phyloP scores from a whole-genome alignment of 257 asterid species.

The Asclepias syriaca region DNA sequence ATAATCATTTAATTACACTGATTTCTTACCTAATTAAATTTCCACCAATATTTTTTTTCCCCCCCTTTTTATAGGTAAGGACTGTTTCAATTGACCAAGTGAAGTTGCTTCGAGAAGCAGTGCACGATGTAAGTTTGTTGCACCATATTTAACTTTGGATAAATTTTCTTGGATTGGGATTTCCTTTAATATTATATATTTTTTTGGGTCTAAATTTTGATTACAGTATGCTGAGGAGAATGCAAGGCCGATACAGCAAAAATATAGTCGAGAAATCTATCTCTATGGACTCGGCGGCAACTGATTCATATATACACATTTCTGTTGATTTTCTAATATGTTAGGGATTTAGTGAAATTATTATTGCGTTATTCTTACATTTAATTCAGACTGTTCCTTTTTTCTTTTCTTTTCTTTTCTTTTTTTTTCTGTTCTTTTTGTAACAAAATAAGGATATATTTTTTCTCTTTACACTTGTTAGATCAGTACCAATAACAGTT shows the following conservation, averaged over 20 bases:
- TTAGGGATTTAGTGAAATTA: no score
- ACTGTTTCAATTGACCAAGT: constrained; percentile 56
- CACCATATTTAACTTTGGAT: background rate
- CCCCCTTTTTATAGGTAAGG: constrained; percentile 33
- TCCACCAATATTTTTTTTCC: background rate
- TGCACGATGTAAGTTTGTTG: constrained; percentile 53
- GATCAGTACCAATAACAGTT: no score
- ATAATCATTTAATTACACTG: background rate
- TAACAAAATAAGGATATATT: no score
- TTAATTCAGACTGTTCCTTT: background rate
- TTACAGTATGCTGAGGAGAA: constrained; percentile 51
- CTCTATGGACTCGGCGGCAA: constrained; percentile 27
- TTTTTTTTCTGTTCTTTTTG: background rate
- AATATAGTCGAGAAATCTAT: constrained; percentile 26
- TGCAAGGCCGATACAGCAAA: constrained; percentile 62
- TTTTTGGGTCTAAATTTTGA: background rate
- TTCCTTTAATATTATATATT: no score
- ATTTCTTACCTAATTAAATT: background rate
- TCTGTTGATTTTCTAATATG: no score
- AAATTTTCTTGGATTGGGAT: background rate
- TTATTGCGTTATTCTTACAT: no score
- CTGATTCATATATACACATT: background rate
- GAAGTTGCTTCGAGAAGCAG: constrained; percentile 51
- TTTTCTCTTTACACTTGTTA: no score
- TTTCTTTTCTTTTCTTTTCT: no score